Conservation (phyloP, 768 basidiomycete species). For the Sistotremastrum niveocremeum region DNA sequence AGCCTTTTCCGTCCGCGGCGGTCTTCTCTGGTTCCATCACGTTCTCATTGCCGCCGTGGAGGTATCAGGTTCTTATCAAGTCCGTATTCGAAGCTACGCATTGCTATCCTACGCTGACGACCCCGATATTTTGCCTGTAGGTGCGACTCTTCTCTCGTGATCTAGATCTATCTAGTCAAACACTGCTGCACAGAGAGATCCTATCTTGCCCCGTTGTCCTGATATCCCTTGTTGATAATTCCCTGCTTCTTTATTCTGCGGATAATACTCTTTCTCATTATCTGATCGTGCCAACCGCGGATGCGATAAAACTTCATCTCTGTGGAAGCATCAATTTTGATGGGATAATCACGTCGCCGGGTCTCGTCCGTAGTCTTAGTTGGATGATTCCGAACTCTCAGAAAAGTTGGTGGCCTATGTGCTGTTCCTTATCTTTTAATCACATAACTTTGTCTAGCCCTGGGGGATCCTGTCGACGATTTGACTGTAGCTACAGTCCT, state of each 20-base stretch:
- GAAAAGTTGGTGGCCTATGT: slow-evolving; percentile 50
- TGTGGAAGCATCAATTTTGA: slow-evolving; percentile 93
- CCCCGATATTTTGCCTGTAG: slow-evolving; percentile 26
- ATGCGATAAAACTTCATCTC: slow-evolving; percentile 72
- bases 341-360: slow-evolving; percentile 77
- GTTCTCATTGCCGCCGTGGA: slow-evolving; percentile 88
- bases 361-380: slow-evolving; percentile 77
- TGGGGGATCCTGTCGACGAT: slow-evolving; percentile 90
- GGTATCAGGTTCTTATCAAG: slow-evolving; percentile 65
- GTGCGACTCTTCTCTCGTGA: slow-evolving; percentile 91
- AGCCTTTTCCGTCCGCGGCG: slow-evolving; percentile 77
- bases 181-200: slow-evolving; percentile 69
- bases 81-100: slow-evolving; percentile 16
- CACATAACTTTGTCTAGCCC: slow-evolving; percentile 35
- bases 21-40: slow-evolving; percentile 93
- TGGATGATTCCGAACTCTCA: slow-evolving; percentile 95
- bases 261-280: slow-evolving; percentile 93
- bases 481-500: slow-evolving; percentile 88
- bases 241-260: slow-evolving; percentile 82
- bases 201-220: slow-evolving; percentile 70
- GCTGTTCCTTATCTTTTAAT: slow-evolving; percentile 2
- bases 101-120: not conserved
- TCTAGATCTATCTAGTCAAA: slow-evolving; percentile 68
- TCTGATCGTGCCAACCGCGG: slow-evolving; percentile 71
- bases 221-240: slow-evolving; percentile 87